Evolutionary conservation across 192 early-diverging fungal genomes (phyloP), one percentile per base, ranked within the genome.

Genomic region (Backusella parvicylindrica): DNA sequence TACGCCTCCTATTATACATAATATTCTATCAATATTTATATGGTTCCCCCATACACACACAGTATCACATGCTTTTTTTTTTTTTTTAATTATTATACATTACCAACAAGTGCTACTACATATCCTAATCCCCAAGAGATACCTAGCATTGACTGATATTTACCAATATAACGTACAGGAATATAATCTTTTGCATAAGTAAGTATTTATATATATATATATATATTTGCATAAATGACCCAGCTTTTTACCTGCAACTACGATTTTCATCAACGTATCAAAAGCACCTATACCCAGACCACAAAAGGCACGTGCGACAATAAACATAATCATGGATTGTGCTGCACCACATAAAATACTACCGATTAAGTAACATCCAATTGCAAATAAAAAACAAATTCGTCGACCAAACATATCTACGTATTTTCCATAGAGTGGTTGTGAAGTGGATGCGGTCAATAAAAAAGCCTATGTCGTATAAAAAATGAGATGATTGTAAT

Each of bases 351-450:
- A 96, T 32, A 96, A 79, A 0, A 93, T 79, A 0, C 91, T 92
- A 0, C 96, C 96, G 9, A 92, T 69, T 65, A 91, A 87, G 76
- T 97, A 99, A 38, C 94, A 78, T 32, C 86, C 56, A 40, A 94
- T 89, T 0, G 97, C 93, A 41, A 89, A 87, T 0, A 97, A 77
- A 47, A 98, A 92, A 28, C 67, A 67, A 9, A 37, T 31, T 6
- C 84, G 77, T 38, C 85, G 71, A 3, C 89, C 89, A 78, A 84
- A 81, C n/a, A 87, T 71, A 50, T 79, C 83, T 1, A 76, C 83
- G 6, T 86, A 68, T 68, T 83, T 87, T 31, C 82, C 81, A 16
- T 87, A 83, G 0, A 86, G 64, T 0, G 89, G 89, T 35, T 89
- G 69, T 32, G 84, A 70, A 1, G 76, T 79, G 0, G 83, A 82